These are phyloP conservation scores for Pseudoscleropodium purum DNA, from an alignment of 225 moss, liverwort and hornwort genomes.

Conservation along the genomic window DNA sequence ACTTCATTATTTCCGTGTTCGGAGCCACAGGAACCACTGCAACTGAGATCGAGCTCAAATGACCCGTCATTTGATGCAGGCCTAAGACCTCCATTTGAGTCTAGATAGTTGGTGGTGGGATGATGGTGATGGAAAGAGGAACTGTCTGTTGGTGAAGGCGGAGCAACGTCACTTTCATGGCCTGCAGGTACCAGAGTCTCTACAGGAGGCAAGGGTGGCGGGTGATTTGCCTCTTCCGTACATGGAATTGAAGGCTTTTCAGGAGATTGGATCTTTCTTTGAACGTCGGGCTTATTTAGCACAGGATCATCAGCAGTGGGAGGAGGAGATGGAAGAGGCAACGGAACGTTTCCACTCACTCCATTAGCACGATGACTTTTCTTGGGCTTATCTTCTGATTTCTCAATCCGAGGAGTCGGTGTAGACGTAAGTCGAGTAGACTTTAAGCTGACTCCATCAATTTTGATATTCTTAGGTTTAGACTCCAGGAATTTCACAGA, in stretches of 20 bases:
- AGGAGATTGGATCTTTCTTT: conserved; percentile 8
- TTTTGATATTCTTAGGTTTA: conserved; percentile 45
- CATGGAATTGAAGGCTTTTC: conserved; percentile 10
- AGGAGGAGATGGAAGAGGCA: conserved; percentile 59
- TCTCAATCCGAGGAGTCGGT: conserved; percentile 17
- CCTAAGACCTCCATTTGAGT: conserved; percentile 13
- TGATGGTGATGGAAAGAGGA: conserved; percentile 11
- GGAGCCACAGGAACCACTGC: conserved; percentile 34
- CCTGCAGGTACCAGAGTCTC: conserved; percentile 17
- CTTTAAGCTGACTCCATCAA: conserved; percentile 38
- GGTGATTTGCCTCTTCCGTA: conserved; percentile 6
- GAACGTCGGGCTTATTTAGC: conserved; percentile 2
- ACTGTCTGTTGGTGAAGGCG: conserved; percentile 33
- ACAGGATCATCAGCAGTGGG: conserved; percentile 11
- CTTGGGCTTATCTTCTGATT: conserved; percentile 27
- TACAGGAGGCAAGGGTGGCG: conserved; percentile 2
- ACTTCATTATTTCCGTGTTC: conserved; percentile 26
- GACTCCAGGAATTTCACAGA: conserved; percentile 59
- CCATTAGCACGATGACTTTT: conserved; percentile 38
- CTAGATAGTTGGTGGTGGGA: conserved; percentile 15
- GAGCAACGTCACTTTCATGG: conserved; percentile 17
- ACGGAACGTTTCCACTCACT: conserved; percentile 26
- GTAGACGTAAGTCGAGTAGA: conserved; percentile 18
- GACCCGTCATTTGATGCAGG: conserved; percentile 15
- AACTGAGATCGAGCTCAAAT: conserved; percentile 27